phyloP scores from a whole-genome alignment of 108 stramenopile genomes.

The Skeletonema potamos region DNA sequence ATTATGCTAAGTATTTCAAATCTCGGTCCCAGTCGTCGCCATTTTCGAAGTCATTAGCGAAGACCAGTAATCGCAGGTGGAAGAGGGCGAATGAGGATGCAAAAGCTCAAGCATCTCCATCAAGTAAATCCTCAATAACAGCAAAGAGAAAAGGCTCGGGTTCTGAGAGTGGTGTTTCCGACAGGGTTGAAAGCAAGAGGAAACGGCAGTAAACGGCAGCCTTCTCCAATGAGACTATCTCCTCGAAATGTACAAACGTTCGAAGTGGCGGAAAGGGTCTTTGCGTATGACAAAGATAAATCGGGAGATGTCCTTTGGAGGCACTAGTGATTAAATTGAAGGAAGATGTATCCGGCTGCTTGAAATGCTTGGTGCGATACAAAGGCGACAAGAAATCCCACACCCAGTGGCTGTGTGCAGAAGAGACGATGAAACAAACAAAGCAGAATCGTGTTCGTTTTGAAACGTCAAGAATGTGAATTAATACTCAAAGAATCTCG shows the following conservation, averaged over 20 bases:
- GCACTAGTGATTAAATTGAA: conserved; percentile 11
- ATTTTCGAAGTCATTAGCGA: not conserved
- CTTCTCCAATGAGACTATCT: not conserved
- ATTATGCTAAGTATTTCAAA: not conserved
- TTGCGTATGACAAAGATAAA: conserved; percentile 10
- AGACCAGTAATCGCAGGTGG: too few relatives aligned
- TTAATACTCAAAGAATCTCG: too few relatives aligned
- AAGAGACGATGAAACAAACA: conserved; percentile 2
- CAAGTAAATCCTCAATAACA: not conserved
- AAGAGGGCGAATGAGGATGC: not conserved
- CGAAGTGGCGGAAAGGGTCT: conserved; percentile 7
- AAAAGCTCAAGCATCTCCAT: not conserved
- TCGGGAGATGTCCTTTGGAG: conserved; percentile 5
- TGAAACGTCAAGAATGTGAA: not conserved
- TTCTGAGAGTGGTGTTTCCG: not conserved
- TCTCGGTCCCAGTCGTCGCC: not conserved
- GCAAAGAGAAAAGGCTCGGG: not conserved
- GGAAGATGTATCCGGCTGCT: not conserved
- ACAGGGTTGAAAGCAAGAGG: not conserved
- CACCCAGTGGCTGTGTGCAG: conserved; percentile 6
- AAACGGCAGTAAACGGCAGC: not conserved
- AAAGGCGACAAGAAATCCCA: conserved; percentile 3
- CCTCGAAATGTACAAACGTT: not conserved
- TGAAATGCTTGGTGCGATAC: conserved; percentile 26
- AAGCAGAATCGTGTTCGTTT: not conserved